Percentiles rank a stretch among this genome's conserved stretches.
Evolutionary conservation across 495 filamentous ascomycete species (phyloP).

Genomic region (Tuber umbilicatum): DNA sequence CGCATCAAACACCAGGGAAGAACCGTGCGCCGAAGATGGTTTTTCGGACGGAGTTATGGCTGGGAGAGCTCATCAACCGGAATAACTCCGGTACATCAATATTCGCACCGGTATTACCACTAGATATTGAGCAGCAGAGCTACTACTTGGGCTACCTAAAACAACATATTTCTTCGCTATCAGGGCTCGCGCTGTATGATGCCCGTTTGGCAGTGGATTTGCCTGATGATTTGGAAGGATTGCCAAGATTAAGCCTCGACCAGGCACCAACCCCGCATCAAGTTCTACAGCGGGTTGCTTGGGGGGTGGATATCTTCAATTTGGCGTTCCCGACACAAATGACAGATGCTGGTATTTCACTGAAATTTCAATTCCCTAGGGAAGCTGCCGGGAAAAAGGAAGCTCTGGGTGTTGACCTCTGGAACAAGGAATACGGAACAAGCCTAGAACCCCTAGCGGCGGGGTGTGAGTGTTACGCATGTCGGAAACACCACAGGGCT

Average conservation of each 20-base stretch:
- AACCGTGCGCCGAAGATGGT: conserved; percentile 76
- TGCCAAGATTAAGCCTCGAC: conserved; percentile 69
- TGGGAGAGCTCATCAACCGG: conserved; percentile 53
- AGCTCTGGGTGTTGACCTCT: conserved; percentile 71
- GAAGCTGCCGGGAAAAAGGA: conserved; percentile 5
- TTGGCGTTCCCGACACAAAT: conserved; percentile 63
- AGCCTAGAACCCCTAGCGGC: conserved; percentile 54
- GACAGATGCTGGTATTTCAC: conserved; percentile 80
- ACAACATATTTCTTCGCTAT: conserved; percentile 52
- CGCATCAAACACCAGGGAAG: conserved; percentile 54
- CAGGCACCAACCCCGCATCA: conserved; percentile 63
- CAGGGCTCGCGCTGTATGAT: conserved; percentile 78
- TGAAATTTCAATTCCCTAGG: conserved; percentile 63
- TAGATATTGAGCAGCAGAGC: conserved; percentile 65
- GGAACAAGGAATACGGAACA: conserved; percentile 52
- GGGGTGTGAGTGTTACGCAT: conserved; percentile 74
- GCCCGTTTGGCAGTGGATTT: conserved; percentile 61
- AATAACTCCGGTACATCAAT: conserved; percentile 45
- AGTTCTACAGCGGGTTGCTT: conserved; percentile 61
- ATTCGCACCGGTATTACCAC: conserved; percentile 75
- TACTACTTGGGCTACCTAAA: conserved; percentile 66
- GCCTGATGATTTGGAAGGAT: conserved; percentile 49
- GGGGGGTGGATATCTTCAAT: conserved; percentile 74
- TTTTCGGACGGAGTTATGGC: conserved; percentile 71
- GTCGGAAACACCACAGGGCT: conserved; percentile 73